Evolutionary conservation across 768 basidiomycete genomes (phyloP).

Genomic region (Mycena crocata): DNA sequence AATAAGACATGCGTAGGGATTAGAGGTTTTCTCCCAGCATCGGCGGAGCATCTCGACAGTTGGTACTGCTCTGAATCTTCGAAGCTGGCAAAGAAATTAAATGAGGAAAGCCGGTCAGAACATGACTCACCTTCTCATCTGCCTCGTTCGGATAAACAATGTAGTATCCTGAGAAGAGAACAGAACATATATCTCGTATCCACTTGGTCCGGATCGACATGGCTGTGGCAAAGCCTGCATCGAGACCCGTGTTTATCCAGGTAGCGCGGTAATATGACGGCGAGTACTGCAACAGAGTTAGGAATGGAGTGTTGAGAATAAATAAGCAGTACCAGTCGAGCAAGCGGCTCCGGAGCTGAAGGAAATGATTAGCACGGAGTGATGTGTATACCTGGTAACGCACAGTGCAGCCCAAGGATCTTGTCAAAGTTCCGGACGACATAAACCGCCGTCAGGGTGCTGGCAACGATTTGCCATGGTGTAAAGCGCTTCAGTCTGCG

Average conservation of each 20-base stretch:
- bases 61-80: constrained; percentile 90
- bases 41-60: constrained; percentile 96
- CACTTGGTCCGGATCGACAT: constrained; percentile 93
- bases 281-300: constrained; percentile 72
- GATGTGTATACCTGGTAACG: constrained; percentile 39
- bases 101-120: background rate
- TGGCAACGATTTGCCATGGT: constrained; percentile 95
- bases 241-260: background rate
- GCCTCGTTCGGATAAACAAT: constrained; percentile 88
- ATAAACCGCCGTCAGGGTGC: constrained; percentile 87
- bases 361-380: constrained; percentile 20
- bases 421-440: constrained; percentile 87
- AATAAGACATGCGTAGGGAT: constrained; percentile 79
- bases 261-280: constrained; percentile 84
- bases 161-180: constrained; percentile 91
- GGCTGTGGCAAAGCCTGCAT: constrained; percentile 91
- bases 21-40: constrained; percentile 97
- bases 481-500: constrained; percentile 79
- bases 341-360: constrained; percentile 92
- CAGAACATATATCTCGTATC: constrained; percentile 87
- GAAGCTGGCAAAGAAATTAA: constrained; percentile 65
- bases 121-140: constrained; percentile 88
- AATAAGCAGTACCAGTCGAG: constrained; percentile 73
- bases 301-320: background rate
- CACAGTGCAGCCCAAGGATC: constrained; percentile 84